Percentiles rank a stretch among this genome's conserved stretches.
phyloP scores from a whole-genome alignment of 2,329 filamentous ascomycete species.

The Exophiala aquamarina region DNA sequence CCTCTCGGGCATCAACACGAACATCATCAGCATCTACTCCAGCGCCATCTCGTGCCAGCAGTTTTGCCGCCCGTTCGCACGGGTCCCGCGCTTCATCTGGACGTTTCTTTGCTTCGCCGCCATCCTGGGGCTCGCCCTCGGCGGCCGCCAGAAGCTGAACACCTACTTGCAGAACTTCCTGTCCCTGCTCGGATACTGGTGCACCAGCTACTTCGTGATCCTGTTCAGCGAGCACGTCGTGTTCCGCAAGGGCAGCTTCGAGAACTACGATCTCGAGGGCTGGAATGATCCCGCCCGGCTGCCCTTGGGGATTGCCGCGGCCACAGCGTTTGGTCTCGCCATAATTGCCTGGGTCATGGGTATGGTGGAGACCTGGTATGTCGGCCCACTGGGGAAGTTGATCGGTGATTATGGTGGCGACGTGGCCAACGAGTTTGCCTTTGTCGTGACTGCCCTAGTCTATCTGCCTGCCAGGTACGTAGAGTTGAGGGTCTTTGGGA shows the following conservation, averaged over 20 bases:
- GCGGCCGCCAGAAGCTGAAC: slow-evolving; percentile 44
- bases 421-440: slow-evolving; percentile 54
- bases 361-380: slow-evolving; percentile 57
- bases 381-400: slow-evolving; percentile 45
- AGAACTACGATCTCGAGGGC: slow-evolving; percentile 50
- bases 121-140: slow-evolving; percentile 47
- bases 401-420: slow-evolving; percentile 51
- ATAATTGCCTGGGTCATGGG: slow-evolving; percentile 55
- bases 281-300: slow-evolving; percentile 48
- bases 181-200: slow-evolving; percentile 52
- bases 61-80: slow-evolving; percentile 44
- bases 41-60: slow-evolving; percentile 37
- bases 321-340: slow-evolving; percentile 46
- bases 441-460: slow-evolving; percentile 49
- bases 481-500: slow-evolving; percentile 37
- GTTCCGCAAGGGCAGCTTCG: slow-evolving; percentile 44
- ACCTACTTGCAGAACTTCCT: slow-evolving; percentile 50
- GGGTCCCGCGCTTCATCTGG: slow-evolving; percentile 51
- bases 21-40: slow-evolving; percentile 46
- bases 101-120: slow-evolving; percentile 47
- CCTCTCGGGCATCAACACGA: slow-evolving; percentile 49
- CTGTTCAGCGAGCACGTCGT: slow-evolving; percentile 50
- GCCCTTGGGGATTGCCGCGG: slow-evolving; percentile 46
- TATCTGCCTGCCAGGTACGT: slow-evolving; percentile 51
- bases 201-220: slow-evolving; percentile 50